phyloP scores from a whole-genome alignment of 2,329 filamentous ascomycete species.

The Mariannaea elegans region DNA sequence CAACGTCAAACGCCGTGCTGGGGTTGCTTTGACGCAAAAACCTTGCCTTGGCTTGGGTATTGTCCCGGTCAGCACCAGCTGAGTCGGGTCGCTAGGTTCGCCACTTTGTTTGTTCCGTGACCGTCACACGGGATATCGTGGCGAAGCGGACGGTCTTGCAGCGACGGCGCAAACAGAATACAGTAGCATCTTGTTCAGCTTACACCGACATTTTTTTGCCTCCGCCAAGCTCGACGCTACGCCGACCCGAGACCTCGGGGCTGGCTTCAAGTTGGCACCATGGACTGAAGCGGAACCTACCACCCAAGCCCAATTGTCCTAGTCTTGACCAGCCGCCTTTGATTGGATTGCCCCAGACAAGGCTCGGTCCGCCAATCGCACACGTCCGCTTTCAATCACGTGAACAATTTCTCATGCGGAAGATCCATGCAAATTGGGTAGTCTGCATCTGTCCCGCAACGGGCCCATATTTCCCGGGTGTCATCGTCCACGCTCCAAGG shows the following conservation, averaged over 20 bases:
- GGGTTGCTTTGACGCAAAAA: neutral
- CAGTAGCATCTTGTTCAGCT: slow-evolving; percentile 16
- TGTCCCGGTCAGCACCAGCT: neutral
- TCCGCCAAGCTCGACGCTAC: slow-evolving; percentile 15
- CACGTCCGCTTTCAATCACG: slow-evolving; percentile 46
- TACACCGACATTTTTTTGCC: slow-evolving; percentile 32
- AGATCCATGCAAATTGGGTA: slow-evolving; percentile 43
- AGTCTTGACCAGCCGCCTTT: slow-evolving; percentile 29
- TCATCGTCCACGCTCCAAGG: slow-evolving; percentile 13
- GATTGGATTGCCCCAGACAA: slow-evolving; percentile 42
- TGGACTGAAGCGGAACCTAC: slow-evolving; percentile 26
- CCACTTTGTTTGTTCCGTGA: slow-evolving; percentile 15
- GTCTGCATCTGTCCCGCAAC: slow-evolving; percentile 46
- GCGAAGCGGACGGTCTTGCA: slow-evolving; percentile 8
- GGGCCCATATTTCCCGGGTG: slow-evolving; percentile 41
- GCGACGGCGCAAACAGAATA: neutral
- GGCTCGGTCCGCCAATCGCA: slow-evolving; percentile 52
- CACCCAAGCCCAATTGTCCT: slow-evolving; percentile 30
- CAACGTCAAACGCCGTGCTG: neutral
- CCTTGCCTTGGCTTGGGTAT: neutral
- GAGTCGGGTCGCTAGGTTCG: slow-evolving; percentile 3
- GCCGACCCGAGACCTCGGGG: slow-evolving; percentile 30
- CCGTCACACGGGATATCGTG: slow-evolving; percentile 20
- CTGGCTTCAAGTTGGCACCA: slow-evolving; percentile 33
- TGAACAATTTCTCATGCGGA: slow-evolving; percentile 47